A percentile compares a stretch with the other conserved stretches of the same genome.
These are phyloP conservation scores for Kodamaea plutei DNA, from an alignment of 1,139 yeast species.

Conservation along the genomic window DNA sequence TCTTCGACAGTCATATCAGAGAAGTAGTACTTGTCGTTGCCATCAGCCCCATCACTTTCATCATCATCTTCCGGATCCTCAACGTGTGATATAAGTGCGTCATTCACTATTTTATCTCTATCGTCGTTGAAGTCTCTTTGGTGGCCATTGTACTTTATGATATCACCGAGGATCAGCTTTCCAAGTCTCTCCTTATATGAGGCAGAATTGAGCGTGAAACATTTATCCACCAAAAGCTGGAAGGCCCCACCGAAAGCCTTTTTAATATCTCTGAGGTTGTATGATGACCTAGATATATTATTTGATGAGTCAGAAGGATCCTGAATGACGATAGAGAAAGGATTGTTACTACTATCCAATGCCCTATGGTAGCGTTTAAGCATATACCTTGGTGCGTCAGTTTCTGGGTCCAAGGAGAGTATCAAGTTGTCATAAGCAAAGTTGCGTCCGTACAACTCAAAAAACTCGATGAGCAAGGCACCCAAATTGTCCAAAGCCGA, in stretches of 20 bases:
- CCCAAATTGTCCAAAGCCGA: conserved; percentile 77
- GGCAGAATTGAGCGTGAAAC: conserved; percentile 56
- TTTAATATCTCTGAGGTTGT: conserved; percentile 73
- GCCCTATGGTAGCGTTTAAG: conserved; percentile 53
- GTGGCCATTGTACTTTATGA: conserved; percentile 71
- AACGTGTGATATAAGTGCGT: conserved; percentile 44
- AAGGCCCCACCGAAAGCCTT: conserved; percentile 91
- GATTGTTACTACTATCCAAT: conserved; percentile 50
- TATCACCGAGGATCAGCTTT: conserved; percentile 74
- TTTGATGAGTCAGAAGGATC: conserved; percentile 85
- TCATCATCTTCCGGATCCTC: conserved; percentile 16
- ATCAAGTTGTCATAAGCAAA: conserved; percentile 84
- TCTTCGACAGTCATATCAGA: conserved; percentile 45
- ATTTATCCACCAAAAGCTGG: conserved; percentile 69
- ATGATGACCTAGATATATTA: conserved; percentile 84
- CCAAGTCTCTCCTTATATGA: conserved; percentile 68
- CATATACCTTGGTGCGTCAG: conserved; percentile 49
- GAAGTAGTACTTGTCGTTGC: conserved; percentile 36
- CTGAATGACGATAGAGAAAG: conserved; percentile 73
- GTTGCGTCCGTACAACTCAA: conserved; percentile 90
- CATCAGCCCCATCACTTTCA: conserved; percentile 32
- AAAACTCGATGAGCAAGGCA: conserved; percentile 82
- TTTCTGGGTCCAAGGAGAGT: conserved; percentile 52
- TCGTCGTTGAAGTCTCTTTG: conserved; percentile 80
- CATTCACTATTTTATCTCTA: conserved; percentile 57